Base-by-base conservation (phyloP, 306 rosid species). In the Clitoria ternatea region DNA sequence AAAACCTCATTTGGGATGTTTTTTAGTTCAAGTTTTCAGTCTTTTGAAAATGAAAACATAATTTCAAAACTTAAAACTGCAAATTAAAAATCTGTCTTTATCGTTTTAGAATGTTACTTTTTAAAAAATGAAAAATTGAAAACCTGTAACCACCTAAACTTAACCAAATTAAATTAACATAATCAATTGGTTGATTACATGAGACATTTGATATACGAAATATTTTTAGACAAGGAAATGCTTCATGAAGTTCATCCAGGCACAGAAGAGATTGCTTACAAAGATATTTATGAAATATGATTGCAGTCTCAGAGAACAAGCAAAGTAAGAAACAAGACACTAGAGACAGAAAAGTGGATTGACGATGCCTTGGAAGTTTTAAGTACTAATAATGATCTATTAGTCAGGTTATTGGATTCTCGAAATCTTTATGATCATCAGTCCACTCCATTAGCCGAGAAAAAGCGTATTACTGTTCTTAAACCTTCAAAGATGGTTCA, bases 391-490 rank as follows among this genome's bases (percentile, higher is more conserved):
- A 83, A 81, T 49, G 97, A 95, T 72, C 83, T 91, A 66, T 74
- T 95, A 56, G 66, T 91, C 52, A 83, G 74, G 85, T 75, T 89
- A 80, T 79, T 89, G 77, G 96, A 88, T 83, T 89, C 97, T 73
- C 91, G 77, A 69, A 82, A 82, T 85, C 87, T 84, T 5, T 81
- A 80, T 71, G 97, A 91, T 22, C 69, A 79, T 29, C 90, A 81
- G 59, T 86, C 96, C 17, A 70, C 88, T 71, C 79, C 90, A 10
- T 76, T 85, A 40, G 78, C 81, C 5, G 96, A 91, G 84, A 89
- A 94, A 5, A 95, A 86, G 84, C 86, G 93, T 19, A 95, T 95
- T 80, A 95, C 99, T 75, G 94, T 95, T 80, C 96, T 95, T 53
- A 87, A 84, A 78, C 99, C 99, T 63, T 85, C 96, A 1, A 95